Evolutionary conservation across 1,284 basidiomycete species (phyloP), one percentile per base, ranked within the genome.

Genomic region (Cutaneotrichosporon sp.): DNA sequence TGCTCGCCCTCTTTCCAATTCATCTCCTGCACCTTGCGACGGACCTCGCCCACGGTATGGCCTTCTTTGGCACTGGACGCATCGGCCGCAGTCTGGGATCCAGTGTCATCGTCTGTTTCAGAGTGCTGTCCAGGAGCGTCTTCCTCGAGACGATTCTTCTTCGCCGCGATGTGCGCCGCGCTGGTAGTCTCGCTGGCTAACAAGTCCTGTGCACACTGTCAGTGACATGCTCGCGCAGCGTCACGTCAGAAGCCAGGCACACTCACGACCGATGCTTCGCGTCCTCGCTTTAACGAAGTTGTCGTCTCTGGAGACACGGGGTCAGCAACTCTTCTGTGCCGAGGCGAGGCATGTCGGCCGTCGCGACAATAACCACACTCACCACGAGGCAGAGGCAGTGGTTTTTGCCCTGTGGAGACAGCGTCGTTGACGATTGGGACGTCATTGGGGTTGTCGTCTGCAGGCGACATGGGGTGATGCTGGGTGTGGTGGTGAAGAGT

Each of bases 181-280:
- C 47, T 56, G 13, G 50, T 45, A n/a, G 59, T 38, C 18, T 56
- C 55, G 46, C 38, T 52, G n/a, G 59, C 49, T 2, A 42, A 39
- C 15, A 60, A 61, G 35, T 68, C 61, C 65, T 65, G 45, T 30
- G 26, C 26, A 30, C 26, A 30, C 22, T 4, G 36, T 50, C 41
- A 49, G 41, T 41, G 15, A 21, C 38, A 43, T 42, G 20, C 23
- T 4, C 35, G 14, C 35, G n/a, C 3, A 43, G 35, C 35, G 40
- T 33, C n/a, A 13, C 26, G 26, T 30, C 26, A 30, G 7, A 30
- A 10, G 26, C 5, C 26, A 30, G 45, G n/a, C 12, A 10, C 9
- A 66, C 66, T 56, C 36, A 73, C 71, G n/a, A 68, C 50, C 4
- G 72, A 74, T 14, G 67, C 68, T 54, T 73, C 73, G 41, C 73